These are phyloP conservation scores for Chrysophaeum taylorii DNA, from an alignment of 352 stramenopile genomes.

Conservation along the genomic window DNA sequence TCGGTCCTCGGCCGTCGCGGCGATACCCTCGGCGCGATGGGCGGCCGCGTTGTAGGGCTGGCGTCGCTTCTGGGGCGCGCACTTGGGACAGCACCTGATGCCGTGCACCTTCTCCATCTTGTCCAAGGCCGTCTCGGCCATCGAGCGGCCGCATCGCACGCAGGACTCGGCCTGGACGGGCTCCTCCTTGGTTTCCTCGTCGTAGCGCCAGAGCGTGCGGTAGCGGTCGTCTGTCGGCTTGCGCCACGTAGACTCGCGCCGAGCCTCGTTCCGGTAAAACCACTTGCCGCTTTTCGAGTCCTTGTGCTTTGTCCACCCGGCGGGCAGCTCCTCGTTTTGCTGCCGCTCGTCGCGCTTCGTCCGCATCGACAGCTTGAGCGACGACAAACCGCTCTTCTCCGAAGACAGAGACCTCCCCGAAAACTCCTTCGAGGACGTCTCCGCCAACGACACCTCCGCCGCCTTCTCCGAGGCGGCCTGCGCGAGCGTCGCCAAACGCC, in stretches of 20 bases:
- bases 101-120: neutral
- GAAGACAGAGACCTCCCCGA: too few species aligned
- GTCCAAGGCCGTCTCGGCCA: neutral
- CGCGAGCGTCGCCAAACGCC: neutral
- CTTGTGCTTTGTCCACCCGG: neutral
- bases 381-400: too few species aligned
- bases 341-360: neutral
- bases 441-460: too few species aligned
- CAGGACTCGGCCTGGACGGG: neutral
- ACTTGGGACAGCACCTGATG: constrained; percentile 4
- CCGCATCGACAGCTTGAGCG: constrained; percentile 4
- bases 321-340: neutral
- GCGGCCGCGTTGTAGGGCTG: neutral
- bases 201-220: neutral
- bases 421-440: too few species aligned
- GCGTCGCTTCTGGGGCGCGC: constrained; percentile 3
- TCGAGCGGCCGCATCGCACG: neutral
- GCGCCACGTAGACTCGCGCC: neutral
- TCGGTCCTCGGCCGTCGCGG: neutral
- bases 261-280: constrained; percentile 2
- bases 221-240: neutral
- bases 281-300: neutral
- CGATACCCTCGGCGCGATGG: neutral
- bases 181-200: neutral
- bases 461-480: too few species aligned